Evolutionary conservation across 768 basidiomycete species (phyloP).

Genomic region (Cubamyces sp.): DNA sequence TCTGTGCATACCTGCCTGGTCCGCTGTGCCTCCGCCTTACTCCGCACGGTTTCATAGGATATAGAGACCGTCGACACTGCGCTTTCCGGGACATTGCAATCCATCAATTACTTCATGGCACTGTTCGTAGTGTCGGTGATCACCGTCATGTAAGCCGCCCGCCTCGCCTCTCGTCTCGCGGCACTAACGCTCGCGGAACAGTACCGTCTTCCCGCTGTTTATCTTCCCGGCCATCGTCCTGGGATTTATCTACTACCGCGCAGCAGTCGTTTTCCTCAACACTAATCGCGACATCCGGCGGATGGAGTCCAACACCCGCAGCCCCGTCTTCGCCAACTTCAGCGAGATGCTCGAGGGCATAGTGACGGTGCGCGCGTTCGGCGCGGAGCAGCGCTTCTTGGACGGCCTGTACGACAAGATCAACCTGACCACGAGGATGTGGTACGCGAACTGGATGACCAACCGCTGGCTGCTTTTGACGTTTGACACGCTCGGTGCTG

Average conservation of each 20-base stretch:
- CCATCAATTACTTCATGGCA: constrained; percentile 79
- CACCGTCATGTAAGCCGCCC: constrained; percentile 58
- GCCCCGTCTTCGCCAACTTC: constrained; percentile 84
- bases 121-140: constrained; percentile 77
- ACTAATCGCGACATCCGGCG: constrained; percentile 85
- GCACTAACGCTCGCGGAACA: constrained; percentile 33
- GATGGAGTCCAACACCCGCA: constrained; percentile 88
- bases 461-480: constrained; percentile 85
- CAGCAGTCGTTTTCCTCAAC: constrained; percentile 74
- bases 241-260: constrained; percentile 69
- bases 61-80: constrained; percentile 86
- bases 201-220: constrained; percentile 82
- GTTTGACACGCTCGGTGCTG: constrained; percentile 78
- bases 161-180: background rate
- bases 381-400: constrained; percentile 78
- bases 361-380: constrained; percentile 92
- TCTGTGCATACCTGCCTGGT: constrained; percentile 25
- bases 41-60: constrained; percentile 48
- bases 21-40: background rate
- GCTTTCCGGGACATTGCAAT: constrained; percentile 67
- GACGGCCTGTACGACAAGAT: constrained; percentile 74
- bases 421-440: constrained; percentile 83
- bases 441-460: constrained; percentile 89
- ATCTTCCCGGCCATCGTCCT: constrained; percentile 76
- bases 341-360: constrained; percentile 85